Percentiles rank a stretch among this genome's conserved stretches.
phyloP scores from a whole-genome alignment of 345 rosid species.

The Chamaenerion angustifolium region DNA sequence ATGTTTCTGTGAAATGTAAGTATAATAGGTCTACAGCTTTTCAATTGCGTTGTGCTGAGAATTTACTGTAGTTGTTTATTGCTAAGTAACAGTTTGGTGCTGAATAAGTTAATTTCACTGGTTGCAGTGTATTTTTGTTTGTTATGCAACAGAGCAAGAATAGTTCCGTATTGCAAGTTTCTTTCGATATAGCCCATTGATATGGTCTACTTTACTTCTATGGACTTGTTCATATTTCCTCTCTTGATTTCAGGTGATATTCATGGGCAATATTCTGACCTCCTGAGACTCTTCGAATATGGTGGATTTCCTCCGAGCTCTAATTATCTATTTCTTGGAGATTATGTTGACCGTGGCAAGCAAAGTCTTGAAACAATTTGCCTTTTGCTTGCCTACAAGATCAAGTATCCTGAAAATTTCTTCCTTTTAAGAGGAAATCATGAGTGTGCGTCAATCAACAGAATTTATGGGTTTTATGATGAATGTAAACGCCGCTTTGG shows the following conservation, averaged over 20 bases:
- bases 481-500: slow-evolving; percentile 4
- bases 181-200: neutral
- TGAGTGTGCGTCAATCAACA: slow-evolving; percentile 5
- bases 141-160: neutral
- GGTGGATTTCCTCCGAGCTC: slow-evolving; percentile 5
- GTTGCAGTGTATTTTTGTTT: neutral
- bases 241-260: slow-evolving; percentile 2
- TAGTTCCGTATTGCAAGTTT: neutral
- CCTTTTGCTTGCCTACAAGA: slow-evolving; percentile 5
- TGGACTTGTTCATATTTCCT: neutral
- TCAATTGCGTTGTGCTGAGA: neutral
- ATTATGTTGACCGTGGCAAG: slow-evolving; percentile 8
- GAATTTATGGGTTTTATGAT: slow-evolving; percentile 6
- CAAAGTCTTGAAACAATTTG: slow-evolving; percentile 6
- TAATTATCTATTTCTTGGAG: slow-evolving; percentile 5
- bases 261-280: slow-evolving; percentile 6
- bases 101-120: neutral
- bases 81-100: neutral
- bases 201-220: neutral
- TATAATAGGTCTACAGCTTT: neutral
- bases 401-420: slow-evolving; percentile 7
- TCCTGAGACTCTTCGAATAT: slow-evolving; percentile 5
- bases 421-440: slow-evolving; percentile 7
- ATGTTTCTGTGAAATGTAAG: neutral
- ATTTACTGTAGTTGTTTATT: neutral